Percentiles rank a stretch among this genome's conserved stretches.
phyloP scores from a whole-genome alignment of 1,284 basidiomycete species.

The Melampsora larici-populina region DNA sequence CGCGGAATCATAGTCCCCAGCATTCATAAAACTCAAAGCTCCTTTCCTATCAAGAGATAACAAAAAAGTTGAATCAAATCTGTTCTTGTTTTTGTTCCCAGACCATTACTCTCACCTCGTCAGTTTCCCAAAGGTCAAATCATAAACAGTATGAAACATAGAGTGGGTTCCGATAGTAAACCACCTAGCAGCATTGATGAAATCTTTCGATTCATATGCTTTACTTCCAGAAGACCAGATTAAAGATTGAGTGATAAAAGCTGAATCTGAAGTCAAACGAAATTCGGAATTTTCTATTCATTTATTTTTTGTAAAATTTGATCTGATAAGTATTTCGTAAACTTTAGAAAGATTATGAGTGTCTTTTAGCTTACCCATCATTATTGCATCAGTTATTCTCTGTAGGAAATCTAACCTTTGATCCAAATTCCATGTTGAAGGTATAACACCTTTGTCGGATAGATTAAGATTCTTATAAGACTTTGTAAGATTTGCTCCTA shows the following conservation, averaged over 20 bases:
- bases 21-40: conserved; percentile 31
- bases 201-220: conserved; percentile 24
- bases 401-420: conserved; percentile 3
- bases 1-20: conserved; percentile 39
- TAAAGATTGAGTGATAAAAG: conserved; percentile 39
- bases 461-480: background rate
- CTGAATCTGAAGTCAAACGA: conserved; percentile 25
- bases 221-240: conserved; percentile 35
- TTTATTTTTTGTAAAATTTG: background rate
- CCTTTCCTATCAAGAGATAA: conserved; percentile 20
- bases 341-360: background rate
- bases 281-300: conserved; percentile 34
- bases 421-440: background rate
- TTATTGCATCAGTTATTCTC: background rate
- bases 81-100: no score
- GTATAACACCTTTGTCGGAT: no score
- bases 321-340: background rate
- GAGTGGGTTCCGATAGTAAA: conserved; percentile 28
- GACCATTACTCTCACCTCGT: conserved; percentile 4
- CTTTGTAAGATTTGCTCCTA: background rate
- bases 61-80: no score
- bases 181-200: conserved; percentile 28
- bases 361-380: background rate
- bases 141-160: conserved; percentile 20
- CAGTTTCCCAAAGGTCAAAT: conserved; percentile 35